A percentile compares a stretch with the other conserved stretches of the same genome.
These are phyloP conservation scores for Penicillium frequentans DNA, from an alignment of 2,329 filamentous ascomycete genomes.

Conservation along the genomic window DNA sequence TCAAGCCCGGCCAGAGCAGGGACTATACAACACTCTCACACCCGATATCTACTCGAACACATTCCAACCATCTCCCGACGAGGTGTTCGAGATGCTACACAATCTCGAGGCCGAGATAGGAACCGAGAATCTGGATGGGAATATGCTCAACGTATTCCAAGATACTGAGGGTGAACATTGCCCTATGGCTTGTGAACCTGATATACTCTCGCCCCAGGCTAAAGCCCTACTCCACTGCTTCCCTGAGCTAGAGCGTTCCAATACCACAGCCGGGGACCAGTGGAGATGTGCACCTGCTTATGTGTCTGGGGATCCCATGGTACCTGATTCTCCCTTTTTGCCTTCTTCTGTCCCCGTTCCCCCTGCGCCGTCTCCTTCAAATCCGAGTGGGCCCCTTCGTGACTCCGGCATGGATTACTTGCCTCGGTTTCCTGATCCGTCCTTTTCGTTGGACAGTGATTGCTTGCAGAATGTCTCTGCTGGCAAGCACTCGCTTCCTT, in stretches of 20 bases:
- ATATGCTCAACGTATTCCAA: not conserved
- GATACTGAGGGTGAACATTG: not conserved
- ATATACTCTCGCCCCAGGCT: not conserved
- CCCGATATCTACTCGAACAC: not conserved
- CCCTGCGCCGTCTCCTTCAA: not conserved
- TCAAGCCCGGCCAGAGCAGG: not conserved
- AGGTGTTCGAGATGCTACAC: not conserved
- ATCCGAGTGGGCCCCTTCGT: too few species aligned
- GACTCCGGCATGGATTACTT: not conserved
- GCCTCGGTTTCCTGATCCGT: not conserved
- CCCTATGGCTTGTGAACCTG: not conserved
- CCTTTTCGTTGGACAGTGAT: not conserved
- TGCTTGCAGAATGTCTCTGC: not conserved
- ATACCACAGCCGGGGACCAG: not conserved
- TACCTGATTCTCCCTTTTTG: not conserved
- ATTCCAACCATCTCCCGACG: not conserved
- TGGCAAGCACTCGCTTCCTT: not conserved
- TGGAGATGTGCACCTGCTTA: not conserved
- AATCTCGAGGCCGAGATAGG: not conserved
- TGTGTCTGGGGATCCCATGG: not conserved
- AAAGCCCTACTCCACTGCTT: not conserved
- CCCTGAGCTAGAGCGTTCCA: not conserved
- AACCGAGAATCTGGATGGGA: not conserved
- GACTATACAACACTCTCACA: not conserved
- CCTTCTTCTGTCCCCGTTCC: not conserved